A percentile compares a stretch with the other conserved stretches of the same genome.
Evolutionary conservation across 495 filamentous ascomycete genomes (phyloP).

Genomic region (Staphylotrichum longicolle): DNA sequence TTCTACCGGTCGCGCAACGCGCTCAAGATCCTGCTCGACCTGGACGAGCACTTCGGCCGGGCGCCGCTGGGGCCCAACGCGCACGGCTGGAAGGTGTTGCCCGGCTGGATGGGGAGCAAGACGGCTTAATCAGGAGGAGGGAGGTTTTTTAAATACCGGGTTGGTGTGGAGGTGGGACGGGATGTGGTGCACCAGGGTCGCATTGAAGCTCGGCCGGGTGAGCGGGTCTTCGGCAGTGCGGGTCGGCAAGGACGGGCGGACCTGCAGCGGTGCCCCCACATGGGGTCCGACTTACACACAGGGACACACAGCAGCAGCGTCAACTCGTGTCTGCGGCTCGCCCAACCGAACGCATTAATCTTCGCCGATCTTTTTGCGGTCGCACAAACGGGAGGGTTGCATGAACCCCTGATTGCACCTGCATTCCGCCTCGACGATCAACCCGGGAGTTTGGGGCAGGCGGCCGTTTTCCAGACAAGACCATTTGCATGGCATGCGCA

Average conservation of each 20-base stretch:
- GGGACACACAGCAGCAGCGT: background rate
- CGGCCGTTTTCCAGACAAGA: constrained; percentile 11
- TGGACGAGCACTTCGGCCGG: constrained; percentile 86
- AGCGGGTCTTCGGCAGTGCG: constrained; percentile 14
- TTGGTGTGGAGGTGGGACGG: background rate
- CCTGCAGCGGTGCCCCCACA: background rate
- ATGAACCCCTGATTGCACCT: background rate
- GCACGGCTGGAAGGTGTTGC: constrained; percentile 50
- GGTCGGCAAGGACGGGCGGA: constrained; percentile 7
- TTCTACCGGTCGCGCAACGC: constrained; percentile 88
- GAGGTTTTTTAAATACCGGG: background rate
- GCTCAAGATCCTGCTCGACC: constrained; percentile 92
- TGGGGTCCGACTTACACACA: background rate
- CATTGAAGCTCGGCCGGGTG: constrained; percentile 16
- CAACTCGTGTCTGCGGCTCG: background rate
- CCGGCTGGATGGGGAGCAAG: constrained; percentile 37
- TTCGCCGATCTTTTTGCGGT: background rate
- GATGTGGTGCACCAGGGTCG: constrained; percentile 7
- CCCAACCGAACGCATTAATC: background rate
- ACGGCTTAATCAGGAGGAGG: constrained; percentile 7
- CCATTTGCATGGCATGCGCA: constrained; percentile 18
- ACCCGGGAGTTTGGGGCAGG: background rate
- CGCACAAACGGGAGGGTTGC: constrained; percentile 1
- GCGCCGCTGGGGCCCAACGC: constrained; percentile 53
- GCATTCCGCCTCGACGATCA: constrained; percentile 7